Evolutionary conservation across 129 eudicot genomes (phyloP), one percentile per base, ranked within the genome.

Genomic region (Pulicaria dysenterica): DNA sequence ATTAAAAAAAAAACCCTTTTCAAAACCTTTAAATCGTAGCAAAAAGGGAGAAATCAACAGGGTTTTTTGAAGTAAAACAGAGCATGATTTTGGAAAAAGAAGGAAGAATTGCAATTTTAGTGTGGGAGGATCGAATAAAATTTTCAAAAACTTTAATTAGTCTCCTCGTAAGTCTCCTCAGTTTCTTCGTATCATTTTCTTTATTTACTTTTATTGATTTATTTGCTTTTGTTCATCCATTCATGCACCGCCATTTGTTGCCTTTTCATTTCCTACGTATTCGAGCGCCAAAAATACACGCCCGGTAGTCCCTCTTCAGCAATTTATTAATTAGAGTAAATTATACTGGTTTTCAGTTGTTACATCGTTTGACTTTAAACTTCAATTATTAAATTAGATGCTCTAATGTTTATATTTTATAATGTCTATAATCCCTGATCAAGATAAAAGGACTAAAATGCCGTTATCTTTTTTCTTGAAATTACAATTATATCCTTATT

Each of bases 171-270:
- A 64, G 58, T 69, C 68, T 72, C 77, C 68, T 58, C 68, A 48
- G 4, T 56, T 71, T 56, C 57, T 39, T 34, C 56, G 36, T 72
- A 45, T 14, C 8, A 36, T 70, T 55, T 55, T n/a, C n/a, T 42
- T 7, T 2, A 8, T 0, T 45, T 66, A 19, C 3, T 13, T 36
- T 36, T 47, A 5, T 45, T 24, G 24, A 13, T 57, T 57, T 43
- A 1, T 43, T 46, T 57, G 50, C 58, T 69, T 51, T 69, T 69
- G 73, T 37, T 72, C 46, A 72, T 58, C 76, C 76, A 72, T 58
- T 72, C 38, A 72, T 72, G 58, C 39, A 10, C 5, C 8, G 67
- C 36, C 67, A 58, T 45, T 72, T 72, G 76, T 58, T 56, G 14
- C 15, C 68, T 44, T 12, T 58, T 45, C 58, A 16, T 58, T 72